Evolutionary conservation across 2,329 filamentous ascomycete species (phyloP).

Genomic region (Apiospora rasikravindrae): DNA sequence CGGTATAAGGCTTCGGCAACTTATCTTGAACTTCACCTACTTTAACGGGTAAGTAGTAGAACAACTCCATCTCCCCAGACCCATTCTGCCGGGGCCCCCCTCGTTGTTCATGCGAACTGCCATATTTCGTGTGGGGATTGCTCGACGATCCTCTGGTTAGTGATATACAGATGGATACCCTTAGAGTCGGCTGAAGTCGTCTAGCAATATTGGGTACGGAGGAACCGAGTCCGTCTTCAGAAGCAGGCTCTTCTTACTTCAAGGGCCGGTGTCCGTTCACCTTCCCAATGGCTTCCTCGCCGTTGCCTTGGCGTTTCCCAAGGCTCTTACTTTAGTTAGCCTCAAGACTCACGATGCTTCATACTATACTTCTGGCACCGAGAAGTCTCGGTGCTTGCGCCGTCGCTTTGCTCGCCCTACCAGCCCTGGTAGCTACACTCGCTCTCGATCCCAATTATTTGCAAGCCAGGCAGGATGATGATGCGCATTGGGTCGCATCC

Average conservation of each 20-base stretch:
- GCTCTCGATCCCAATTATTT: not conserved
- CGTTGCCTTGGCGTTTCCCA: not conserved
- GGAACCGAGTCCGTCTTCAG: not conserved
- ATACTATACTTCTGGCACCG: not conserved
- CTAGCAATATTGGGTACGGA: slow-evolving; percentile 3
- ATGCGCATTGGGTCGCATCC: slow-evolving; percentile 63
- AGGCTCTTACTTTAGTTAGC: not conserved
- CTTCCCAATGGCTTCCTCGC: not conserved
- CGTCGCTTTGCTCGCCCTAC: not conserved
- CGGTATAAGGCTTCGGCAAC: slow-evolving; percentile 15
- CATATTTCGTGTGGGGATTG: slow-evolving; percentile 2
- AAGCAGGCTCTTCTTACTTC: not conserved
- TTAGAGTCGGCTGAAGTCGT: slow-evolving; percentile 10
- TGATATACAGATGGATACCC: not conserved
- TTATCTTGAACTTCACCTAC: slow-evolving; percentile 3
- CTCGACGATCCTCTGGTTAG: not conserved
- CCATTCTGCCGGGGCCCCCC: not conserved
- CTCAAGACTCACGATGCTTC: not conserved
- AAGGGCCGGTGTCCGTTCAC: not conserved
- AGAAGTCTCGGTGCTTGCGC: not conserved
- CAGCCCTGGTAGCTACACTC: not conserved
- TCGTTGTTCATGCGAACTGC: not conserved
- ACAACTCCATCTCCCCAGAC: slow-evolving; percentile 4
- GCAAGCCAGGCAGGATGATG: not conserved
- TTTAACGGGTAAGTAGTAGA: not conserved